Evolutionary conservation across 495 filamentous ascomycete species (phyloP).

Genomic region (Physcia stellaris): DNA sequence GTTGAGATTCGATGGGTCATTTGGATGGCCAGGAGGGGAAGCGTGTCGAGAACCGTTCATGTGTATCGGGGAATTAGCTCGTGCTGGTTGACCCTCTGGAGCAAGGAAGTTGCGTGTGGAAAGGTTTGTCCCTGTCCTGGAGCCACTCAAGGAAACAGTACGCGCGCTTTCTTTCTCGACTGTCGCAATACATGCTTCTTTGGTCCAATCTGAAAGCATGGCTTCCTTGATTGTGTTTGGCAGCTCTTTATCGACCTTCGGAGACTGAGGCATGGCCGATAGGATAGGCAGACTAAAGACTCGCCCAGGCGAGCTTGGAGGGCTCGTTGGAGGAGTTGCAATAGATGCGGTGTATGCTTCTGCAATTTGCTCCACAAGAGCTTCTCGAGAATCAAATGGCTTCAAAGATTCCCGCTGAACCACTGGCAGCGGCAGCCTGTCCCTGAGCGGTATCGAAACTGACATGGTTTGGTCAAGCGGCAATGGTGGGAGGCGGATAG

Average conservation of each 20-base stretch:
- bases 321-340: constrained; percentile 50
- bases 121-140: constrained; percentile 45
- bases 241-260: constrained; percentile 16
- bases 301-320: constrained; percentile 57
- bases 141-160: constrained; percentile 57
- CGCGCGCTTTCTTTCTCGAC: constrained; percentile 54
- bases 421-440: constrained; percentile 20
- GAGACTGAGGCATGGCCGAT: constrained; percentile 1
- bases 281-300: constrained; percentile 47
- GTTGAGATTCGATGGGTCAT: constrained; percentile 10
- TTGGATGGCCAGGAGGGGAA: constrained; percentile 12
- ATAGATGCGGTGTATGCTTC: constrained; percentile 46
- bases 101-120: constrained; percentile 39
- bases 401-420: constrained; percentile 43
- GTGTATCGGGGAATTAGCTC: constrained; percentile 10
- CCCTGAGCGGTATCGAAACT: constrained; percentile 17
- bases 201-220: constrained; percentile 64
- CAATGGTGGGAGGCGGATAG: constrained; percentile 40
- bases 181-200: constrained; percentile 51
- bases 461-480: constrained; percentile 32
- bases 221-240: constrained; percentile 49
- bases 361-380: constrained; percentile 59
- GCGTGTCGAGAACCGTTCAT: constrained; percentile 19
- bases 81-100: constrained; percentile 35
- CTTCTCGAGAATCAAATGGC: constrained; percentile 51